Percentiles rank a stretch among this genome's conserved stretches.
Conservation (phyloP, 352 stramenopile genomes). For the Thraustochytrium sp. region DNA sequence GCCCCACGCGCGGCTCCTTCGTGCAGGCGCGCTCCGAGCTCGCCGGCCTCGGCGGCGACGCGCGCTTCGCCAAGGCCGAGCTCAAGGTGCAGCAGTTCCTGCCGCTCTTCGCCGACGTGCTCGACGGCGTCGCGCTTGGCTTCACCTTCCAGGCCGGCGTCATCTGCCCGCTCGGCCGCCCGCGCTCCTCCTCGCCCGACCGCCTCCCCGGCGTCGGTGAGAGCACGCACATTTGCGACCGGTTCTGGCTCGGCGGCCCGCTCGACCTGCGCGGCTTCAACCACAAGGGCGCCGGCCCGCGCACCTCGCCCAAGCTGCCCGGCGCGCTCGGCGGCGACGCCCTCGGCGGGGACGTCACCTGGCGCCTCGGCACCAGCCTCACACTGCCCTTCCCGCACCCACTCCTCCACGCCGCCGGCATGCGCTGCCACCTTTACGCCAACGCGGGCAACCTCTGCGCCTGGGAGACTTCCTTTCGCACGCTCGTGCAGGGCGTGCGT, state of each 20-base stretch:
- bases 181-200: not conserved
- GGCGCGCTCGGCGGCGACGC: conserved; percentile 71
- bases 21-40: conserved; percentile 79
- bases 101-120: conserved; percentile 60
- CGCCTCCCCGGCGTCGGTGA: not conserved
- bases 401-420: conserved; percentile 69
- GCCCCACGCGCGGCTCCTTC: conserved; percentile 73
- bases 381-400: conserved; percentile 74
- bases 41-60: conserved; percentile 71
- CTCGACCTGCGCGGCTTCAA: conserved; percentile 81
- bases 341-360: conserved; percentile 77
- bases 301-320: conserved; percentile 72
- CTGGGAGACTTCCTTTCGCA: conserved; percentile 82
- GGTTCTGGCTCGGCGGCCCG: conserved; percentile 79
- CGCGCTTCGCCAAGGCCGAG: conserved; percentile 77
- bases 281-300: conserved; percentile 70
- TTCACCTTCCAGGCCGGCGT: conserved; percentile 22
- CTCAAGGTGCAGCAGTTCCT: conserved; percentile 73
- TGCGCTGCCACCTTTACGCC: conserved; percentile 75
- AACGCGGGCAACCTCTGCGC: conserved; percentile 80
- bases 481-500: conserved; percentile 72
- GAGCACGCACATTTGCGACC: conserved; percentile 72
- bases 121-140: conserved; percentile 36
- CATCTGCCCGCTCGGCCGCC: not conserved
- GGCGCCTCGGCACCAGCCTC: conserved; percentile 66